A percentile compares a stretch with the other conserved stretches of the same genome.
These are phyloP conservation scores for Biancaea sappan DNA, from an alignment of 306 rosid species.

Conservation along the genomic window DNA sequence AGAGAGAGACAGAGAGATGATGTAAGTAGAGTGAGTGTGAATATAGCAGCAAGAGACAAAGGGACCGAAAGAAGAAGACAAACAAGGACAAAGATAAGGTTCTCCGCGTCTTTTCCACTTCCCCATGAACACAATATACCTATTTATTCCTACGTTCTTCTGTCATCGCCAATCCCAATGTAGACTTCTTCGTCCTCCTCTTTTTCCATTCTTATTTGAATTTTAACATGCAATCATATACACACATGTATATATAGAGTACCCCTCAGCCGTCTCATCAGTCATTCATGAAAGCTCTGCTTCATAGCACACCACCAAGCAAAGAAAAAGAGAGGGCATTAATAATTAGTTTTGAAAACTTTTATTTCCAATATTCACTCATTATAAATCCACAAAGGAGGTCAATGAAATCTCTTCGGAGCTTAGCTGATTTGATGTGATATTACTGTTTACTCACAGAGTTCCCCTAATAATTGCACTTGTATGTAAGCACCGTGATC, in stretches of 20 bases:
- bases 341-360: not conserved
- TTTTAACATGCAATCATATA: no score
- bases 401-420: not conserved
- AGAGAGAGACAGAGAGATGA: no score
- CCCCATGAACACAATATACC: slow-evolving; percentile 34
- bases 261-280: not conserved
- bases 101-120: slow-evolving; percentile 29
- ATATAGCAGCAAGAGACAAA: slow-evolving; percentile 46
- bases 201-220: not conserved
- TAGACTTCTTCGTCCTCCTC: not conserved
- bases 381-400: not conserved
- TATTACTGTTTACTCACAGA: no score
- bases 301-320: not conserved
- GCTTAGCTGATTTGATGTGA: not conserved
- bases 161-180: not conserved
- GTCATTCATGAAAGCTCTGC: not conserved
- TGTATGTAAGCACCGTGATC: not conserved
- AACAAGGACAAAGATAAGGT: slow-evolving; percentile 43
- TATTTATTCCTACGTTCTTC: not conserved
- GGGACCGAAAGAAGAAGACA: slow-evolving; percentile 55
- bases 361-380: not conserved
- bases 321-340: no score
- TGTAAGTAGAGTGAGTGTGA: not conserved
- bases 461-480: not conserved
- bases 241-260: not conserved